Evolutionary conservation across 257 asterid species (phyloP).

Genomic region (Cynanchum wilfordii): DNA sequence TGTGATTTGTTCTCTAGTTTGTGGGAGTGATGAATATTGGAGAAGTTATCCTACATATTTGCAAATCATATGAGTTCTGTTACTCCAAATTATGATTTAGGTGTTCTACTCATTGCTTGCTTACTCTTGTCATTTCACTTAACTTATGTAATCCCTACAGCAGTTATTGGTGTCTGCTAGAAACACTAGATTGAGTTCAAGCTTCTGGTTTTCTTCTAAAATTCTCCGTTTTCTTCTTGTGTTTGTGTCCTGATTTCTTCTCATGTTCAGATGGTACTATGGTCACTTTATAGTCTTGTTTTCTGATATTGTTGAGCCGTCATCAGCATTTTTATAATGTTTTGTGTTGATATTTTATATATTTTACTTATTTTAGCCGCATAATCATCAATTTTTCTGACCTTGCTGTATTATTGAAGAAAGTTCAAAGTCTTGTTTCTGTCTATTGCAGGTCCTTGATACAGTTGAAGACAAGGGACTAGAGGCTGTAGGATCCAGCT

Average conservation of each 20-base stretch:
- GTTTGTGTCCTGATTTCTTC: not conserved
- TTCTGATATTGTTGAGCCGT: not conserved
- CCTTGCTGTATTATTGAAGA: not conserved
- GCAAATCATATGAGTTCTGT: no score
- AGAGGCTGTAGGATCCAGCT: conserved; percentile 64
- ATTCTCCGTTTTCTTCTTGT: not conserved
- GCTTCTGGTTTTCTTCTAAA: not conserved
- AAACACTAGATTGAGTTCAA: not conserved
- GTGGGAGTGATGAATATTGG: not conserved
- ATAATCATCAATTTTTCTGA: not conserved
- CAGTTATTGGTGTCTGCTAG: not conserved
- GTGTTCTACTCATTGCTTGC: not conserved
- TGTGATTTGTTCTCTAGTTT: not conserved
- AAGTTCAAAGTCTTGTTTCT: not conserved
- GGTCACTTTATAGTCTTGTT: not conserved
- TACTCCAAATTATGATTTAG: not conserved
- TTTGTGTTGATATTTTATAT: not conserved
- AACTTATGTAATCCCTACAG: not conserved
- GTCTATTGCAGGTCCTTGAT: conserved; percentile 51
- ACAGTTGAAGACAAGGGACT: conserved; percentile 81
- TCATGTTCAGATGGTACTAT: not conserved
- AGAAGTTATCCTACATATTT: not conserved
- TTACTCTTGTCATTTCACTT: not conserved
- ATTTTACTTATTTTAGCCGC: not conserved
- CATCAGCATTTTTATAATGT: not conserved